Base-by-base conservation (phyloP, 2,329 filamentous ascomycete species). In the Aspergillus niger region DNA sequence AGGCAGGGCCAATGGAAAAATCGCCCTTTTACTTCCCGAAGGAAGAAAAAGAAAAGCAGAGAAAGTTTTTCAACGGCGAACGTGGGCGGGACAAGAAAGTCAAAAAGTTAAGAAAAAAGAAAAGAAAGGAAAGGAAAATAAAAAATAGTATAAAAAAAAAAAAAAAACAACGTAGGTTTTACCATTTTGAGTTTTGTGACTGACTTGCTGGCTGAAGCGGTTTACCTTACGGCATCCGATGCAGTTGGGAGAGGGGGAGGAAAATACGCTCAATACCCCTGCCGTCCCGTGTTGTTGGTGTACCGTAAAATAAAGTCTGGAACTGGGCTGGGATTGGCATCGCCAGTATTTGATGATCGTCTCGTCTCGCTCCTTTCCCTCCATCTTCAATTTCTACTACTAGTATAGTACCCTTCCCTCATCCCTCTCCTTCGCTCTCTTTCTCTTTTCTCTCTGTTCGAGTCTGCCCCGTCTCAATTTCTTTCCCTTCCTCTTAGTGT, bases 401-500 rank as follows among this genome's bases (percentile, higher is more conserved):
- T 44, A 20, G 17, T 32, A 32, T 32, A 32, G 30, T 32, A 10
- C 60, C 56, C 51, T 50, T 17, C 43, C 55, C 57, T 44, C 49
- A 11, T 44, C 54, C 41, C 56, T 53, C 53, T 59, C 64, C 49
- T 43, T 55, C 54, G 39, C 26, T 53, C 52, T 58, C 55, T 57
- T 38, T 60, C 24, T 62, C 53, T 53, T 22, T 50, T 44, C 55
- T 48, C 30, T 32, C 11, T 32, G 30, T 32, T 39, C 44, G 39
- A 17, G n/a, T 32, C 39, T 36, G 20, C 39, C 49, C 58, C 24
- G 36, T 43, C 43, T n/a, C 24, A 30, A 10, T 57, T 49, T 54
- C 32, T 39, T 30, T 22, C 38, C 36, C n/a, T 26, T 24, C 32
- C 13, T 11, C 24, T 30, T 52, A 30, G 43, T 24, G n/a, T 50